These are phyloP conservation scores for Lentinus tigrinus DNA, from an alignment of 768 basidiomycete genomes.

Conservation along the genomic window DNA sequence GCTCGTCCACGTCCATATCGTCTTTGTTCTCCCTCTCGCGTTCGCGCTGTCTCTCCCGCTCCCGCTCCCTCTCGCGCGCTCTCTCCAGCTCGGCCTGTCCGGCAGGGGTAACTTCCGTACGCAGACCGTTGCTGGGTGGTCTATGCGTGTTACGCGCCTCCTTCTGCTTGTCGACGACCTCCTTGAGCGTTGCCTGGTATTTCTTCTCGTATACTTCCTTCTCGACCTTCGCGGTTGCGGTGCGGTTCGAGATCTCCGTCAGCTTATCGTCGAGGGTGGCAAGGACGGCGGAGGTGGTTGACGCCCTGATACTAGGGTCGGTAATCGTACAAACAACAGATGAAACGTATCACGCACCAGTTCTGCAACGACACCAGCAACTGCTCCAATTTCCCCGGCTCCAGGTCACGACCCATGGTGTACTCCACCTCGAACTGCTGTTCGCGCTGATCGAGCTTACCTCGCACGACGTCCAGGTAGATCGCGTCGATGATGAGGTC, in stretches of 20 bases:
- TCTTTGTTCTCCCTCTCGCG: constrained; percentile 26
- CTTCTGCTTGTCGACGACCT: constrained; percentile 63
- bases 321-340: background rate
- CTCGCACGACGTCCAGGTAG: constrained; percentile 85
- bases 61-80: constrained; percentile 11
- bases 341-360: constrained; percentile 48
- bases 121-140: constrained; percentile 5
- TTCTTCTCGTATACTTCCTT: constrained; percentile 55
- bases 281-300: constrained; percentile 69
- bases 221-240: constrained; percentile 37
- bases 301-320: constrained; percentile 47
- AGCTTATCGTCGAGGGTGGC: constrained; percentile 73
- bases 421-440: constrained; percentile 90
- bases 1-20: constrained; percentile 71
- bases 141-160: constrained; percentile 29
- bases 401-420: constrained; percentile 90
- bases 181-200: constrained; percentile 55
- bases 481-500: constrained; percentile 97
- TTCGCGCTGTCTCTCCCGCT: constrained; percentile 15
- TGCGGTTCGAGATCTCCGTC: constrained; percentile 46
- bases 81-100: constrained; percentile 19
- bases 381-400: constrained; percentile 62
- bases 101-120: constrained; percentile 21
- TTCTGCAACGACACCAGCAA: constrained; percentile 61
- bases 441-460: constrained; percentile 91